These are phyloP conservation scores for Pulveroboletus sp. DNA, from an alignment of 768 basidiomycete species.

Conservation along the genomic window DNA sequence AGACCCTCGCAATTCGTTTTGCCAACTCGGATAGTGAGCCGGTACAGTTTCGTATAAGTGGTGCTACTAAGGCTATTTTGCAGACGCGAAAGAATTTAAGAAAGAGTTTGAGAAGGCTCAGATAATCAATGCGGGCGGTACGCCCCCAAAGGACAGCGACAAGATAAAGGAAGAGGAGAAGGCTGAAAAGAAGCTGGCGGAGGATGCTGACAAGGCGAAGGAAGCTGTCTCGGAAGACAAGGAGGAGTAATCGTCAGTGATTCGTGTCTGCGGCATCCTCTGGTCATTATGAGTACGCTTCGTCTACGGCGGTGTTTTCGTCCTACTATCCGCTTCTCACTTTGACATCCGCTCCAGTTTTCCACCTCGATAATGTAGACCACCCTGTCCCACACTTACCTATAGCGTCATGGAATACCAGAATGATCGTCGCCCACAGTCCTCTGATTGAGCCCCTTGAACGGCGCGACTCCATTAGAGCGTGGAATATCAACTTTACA, in stretches of 20 bases:
- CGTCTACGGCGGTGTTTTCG: slow-evolving; percentile 3
- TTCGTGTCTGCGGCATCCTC: slow-evolving; percentile 3
- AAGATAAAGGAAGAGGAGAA: slow-evolving; percentile 23
- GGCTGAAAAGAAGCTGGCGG: slow-evolving; percentile 20
- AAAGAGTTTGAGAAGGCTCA: slow-evolving; percentile 82
- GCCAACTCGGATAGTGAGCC: slow-evolving; percentile 90
- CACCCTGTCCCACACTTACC: slow-evolving; percentile 24
- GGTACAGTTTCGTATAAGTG: neutral
- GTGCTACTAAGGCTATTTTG: slow-evolving; percentile 32
- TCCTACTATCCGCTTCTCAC: slow-evolving; percentile 4
- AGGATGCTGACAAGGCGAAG: slow-evolving; percentile 34
- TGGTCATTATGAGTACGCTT: slow-evolving; percentile 9
- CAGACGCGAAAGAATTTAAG: slow-evolving; percentile 83
- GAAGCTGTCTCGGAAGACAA: slow-evolving; percentile 29
- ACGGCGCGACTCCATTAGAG: too few relatives aligned
- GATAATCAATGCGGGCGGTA: slow-evolving; percentile 48
- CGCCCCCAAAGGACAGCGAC: slow-evolving; percentile 23
- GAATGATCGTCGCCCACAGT: slow-evolving; percentile 3
- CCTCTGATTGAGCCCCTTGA: too few relatives aligned
- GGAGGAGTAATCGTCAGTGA: slow-evolving; percentile 18
- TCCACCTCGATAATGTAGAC: slow-evolving; percentile 28
- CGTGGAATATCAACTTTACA: neutral
- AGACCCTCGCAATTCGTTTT: slow-evolving; percentile 97
- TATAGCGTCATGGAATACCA: slow-evolving; percentile 27
- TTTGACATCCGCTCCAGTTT: slow-evolving; percentile 10